Percentiles rank a stretch among this genome's conserved stretches.
These are phyloP conservation scores for Ceratocystis cubensis DNA, from an alignment of 2,329 filamentous ascomycete genomes.

Conservation along the genomic window DNA sequence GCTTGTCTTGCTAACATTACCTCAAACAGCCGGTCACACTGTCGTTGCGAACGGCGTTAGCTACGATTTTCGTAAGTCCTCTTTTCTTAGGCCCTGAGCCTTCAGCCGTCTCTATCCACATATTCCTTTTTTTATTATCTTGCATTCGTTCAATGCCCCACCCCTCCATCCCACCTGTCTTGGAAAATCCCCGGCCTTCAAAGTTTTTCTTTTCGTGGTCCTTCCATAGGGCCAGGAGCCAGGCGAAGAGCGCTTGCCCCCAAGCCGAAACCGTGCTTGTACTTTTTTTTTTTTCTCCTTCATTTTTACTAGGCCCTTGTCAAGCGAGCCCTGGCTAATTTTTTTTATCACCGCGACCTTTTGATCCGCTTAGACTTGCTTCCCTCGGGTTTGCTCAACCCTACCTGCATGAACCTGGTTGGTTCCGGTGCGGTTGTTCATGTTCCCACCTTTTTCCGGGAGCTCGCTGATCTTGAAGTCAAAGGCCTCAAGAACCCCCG, in stretches of 20 bases:
- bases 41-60: conserved; percentile 22
- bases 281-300: not conserved
- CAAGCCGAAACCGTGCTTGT: not conserved
- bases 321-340: not conserved
- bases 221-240: too few species aligned
- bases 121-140: not conserved
- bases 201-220: not conserved
- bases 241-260: too few species aligned
- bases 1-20: conserved; percentile 20
- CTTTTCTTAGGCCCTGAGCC: conserved; percentile 46
- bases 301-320: not conserved
- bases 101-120: not conserved
- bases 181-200: not conserved
- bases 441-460: conserved; percentile 31
- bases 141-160: not conserved
- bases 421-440: conserved; percentile 58
- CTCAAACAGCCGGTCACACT: conserved; percentile 19
- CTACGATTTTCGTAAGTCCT: conserved; percentile 22
- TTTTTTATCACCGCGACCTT: not conserved
- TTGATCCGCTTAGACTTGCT: conserved; percentile 14
- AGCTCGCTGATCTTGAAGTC: conserved; percentile 31
- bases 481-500: conserved; percentile 31
- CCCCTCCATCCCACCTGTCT: not conserved
- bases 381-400: conserved; percentile 57
- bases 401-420: conserved; percentile 58